These are phyloP conservation scores for Hyphopichia buzzinii DNA, from an alignment of 1,139 yeast species.

Conservation along the genomic window DNA sequence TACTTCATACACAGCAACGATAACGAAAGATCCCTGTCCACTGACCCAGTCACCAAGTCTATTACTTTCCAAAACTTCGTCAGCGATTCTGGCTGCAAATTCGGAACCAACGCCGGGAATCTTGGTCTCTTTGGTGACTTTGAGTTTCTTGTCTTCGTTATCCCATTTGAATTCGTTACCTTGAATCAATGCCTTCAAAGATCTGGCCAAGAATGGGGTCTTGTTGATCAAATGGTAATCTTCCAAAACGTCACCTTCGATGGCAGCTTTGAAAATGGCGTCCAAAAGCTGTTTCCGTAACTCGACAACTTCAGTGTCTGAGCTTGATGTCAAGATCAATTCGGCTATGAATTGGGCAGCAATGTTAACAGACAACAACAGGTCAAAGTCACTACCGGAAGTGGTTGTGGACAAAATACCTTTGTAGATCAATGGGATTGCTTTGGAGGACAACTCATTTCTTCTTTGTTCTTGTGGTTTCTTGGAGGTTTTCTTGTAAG, in stretches of 20 bases:
- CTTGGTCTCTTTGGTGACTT: constrained; percentile 35
- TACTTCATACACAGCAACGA: constrained; percentile 68
- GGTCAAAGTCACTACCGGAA: constrained; percentile 22
- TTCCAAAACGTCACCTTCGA: constrained; percentile 72
- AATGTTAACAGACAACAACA: constrained; percentile 62
- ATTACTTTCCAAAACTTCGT: constrained; percentile 43
- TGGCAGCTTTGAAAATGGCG: constrained; percentile 50
- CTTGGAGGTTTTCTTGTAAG: constrained; percentile 71
- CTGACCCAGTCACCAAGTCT: constrained; percentile 66
- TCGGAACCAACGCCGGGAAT: constrained; percentile 60
- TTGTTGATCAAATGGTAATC: constrained; percentile 64
- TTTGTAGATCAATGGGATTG: constrained; percentile 65
- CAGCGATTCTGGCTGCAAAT: constrained; percentile 56
- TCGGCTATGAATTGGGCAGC: constrained; percentile 86
- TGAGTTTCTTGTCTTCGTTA: constrained; percentile 63
- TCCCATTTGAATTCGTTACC: constrained; percentile 59
- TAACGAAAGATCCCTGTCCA: constrained; percentile 78
- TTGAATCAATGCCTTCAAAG: constrained; percentile 76
- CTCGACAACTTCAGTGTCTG: constrained; percentile 40
- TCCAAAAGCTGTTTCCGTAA: constrained; percentile 54
- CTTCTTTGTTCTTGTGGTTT: constrained; percentile 81
- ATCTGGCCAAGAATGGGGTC: constrained; percentile 71
- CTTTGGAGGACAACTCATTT: constrained; percentile 60
- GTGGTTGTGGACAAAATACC: constrained; percentile 46
- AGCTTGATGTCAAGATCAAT: constrained; percentile 55